A percentile compares a stretch with the other conserved stretches of the same genome.
Conservation (phyloP, 225 moss, liverwort and hornwort genomes). For the Antitrichia curtipendula region DNA sequence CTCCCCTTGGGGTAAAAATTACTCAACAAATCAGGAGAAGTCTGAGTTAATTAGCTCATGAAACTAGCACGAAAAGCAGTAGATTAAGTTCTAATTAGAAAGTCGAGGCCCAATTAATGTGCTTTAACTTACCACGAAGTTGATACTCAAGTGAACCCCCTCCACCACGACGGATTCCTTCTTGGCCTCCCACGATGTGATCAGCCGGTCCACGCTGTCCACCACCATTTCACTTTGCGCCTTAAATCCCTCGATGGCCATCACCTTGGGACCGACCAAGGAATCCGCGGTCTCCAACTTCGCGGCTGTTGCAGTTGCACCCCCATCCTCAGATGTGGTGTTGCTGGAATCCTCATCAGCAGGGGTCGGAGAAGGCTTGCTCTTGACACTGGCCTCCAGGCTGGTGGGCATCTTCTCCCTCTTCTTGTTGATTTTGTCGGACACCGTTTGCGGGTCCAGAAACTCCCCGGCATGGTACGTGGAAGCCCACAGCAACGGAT, state of each 20-base stretch:
- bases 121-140: conserved; percentile 62
- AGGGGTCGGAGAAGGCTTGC: neutral
- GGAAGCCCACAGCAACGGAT: conserved; percentile 86
- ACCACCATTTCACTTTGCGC: conserved; percentile 98
- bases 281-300: conserved; percentile 19
- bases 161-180: conserved; percentile 96
- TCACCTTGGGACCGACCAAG: conserved; percentile 67
- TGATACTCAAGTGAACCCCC: conserved; percentile 93
- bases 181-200: conserved; percentile 82
- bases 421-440: conserved; percentile 55
- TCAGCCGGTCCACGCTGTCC: conserved; percentile 80
- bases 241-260: conserved; percentile 91
- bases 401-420: conserved; percentile 46
- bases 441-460: conserved; percentile 52
- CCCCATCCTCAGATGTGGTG: neutral
- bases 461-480: conserved; percentile 97
- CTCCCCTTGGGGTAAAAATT: neutral
- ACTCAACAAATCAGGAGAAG: neutral
- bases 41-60: neutral
- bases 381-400: neutral
- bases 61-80: neutral
- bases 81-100: neutral
- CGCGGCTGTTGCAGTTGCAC: neutral
- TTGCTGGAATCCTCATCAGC: neutral
- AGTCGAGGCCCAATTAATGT: neutral